phyloP scores from a whole-genome alignment of 192 early-diverging fungal species.

The Dispira simplex region DNA sequence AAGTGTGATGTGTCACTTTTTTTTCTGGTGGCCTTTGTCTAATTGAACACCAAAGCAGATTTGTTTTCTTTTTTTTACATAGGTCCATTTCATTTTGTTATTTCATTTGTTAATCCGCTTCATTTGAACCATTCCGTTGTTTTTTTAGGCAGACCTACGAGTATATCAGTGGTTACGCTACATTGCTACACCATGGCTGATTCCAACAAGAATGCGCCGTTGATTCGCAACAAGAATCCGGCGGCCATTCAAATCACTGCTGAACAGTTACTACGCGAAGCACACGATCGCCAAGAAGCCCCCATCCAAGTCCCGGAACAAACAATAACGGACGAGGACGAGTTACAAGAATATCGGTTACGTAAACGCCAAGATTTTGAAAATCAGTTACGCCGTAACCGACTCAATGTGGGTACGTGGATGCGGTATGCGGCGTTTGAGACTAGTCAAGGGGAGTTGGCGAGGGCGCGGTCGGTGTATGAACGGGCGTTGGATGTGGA shows the following conservation, averaged over 20 bases:
- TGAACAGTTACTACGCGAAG: conserved; percentile 94
- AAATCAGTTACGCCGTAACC: conserved; percentile 72
- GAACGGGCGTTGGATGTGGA: conserved; percentile 91
- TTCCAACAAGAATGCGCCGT: neutral
- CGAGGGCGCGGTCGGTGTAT: conserved; percentile 72
- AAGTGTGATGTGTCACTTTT: too few species aligned
- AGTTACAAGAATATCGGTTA: conserved; percentile 78
- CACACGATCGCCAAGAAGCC: conserved; percentile 63
- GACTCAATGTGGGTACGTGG: conserved; percentile 79
- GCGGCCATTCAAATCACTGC: conserved; percentile 97
- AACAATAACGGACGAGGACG: conserved; percentile 83
- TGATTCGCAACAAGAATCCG: conserved; percentile 97
- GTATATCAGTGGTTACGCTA: too few species aligned
- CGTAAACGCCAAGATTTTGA: conserved; percentile 91
- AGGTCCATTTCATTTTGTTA: too few species aligned
- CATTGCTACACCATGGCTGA: neutral
- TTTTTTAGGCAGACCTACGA: too few species aligned
- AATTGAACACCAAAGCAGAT: too few species aligned
- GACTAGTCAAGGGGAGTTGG: conserved; percentile 74
- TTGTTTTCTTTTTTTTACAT: too few species aligned
- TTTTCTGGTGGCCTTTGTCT: too few species aligned
- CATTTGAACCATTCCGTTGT: too few species aligned
- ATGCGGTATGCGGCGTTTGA: conserved; percentile 96
- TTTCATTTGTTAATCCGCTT: too few species aligned
- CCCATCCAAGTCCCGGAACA: conserved; percentile 53